These are phyloP conservation scores for Rosa multiflora DNA, from an alignment of 306 rosid species.

Conservation along the genomic window DNA sequence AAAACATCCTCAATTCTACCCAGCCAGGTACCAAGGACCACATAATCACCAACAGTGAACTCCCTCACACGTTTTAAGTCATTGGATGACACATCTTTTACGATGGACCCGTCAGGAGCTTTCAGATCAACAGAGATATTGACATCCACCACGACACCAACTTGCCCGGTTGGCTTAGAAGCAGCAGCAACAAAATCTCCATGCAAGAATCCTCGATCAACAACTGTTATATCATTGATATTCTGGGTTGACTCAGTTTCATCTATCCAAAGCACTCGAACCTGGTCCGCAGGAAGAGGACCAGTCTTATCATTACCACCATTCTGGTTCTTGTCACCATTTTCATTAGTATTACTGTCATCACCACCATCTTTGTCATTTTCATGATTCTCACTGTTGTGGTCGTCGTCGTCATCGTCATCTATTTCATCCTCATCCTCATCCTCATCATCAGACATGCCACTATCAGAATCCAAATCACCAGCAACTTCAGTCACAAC, in stretches of 20 bases:
- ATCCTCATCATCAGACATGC: constrained; percentile 65
- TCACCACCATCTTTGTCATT: constrained; percentile 45
- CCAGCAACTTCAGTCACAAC: constrained; percentile 93
- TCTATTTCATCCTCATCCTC: constrained; percentile 48
- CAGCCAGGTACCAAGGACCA: constrained; percentile 92
- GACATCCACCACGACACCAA: constrained; percentile 96
- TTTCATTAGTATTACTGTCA: constrained; percentile 37
- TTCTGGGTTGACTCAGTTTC: constrained; percentile 73
- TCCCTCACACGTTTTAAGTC: constrained; percentile 85
- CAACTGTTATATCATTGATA: constrained; percentile 54
- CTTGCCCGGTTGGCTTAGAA: constrained; percentile 88
- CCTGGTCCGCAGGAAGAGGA: constrained; percentile 70
- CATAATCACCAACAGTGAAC: constrained; percentile 91
- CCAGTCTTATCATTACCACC: constrained; percentile 44
- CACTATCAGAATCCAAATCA: constrained; percentile 80
- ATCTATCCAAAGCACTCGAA: constrained; percentile 89
- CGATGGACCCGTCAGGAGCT: constrained; percentile 63
- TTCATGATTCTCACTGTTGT: constrained; percentile 41
- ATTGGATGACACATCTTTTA: constrained; percentile 68
- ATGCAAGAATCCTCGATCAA: constrained; percentile 92
- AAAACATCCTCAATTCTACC: constrained; percentile 94
- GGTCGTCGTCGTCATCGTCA: constrained; percentile 33
- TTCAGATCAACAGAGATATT: constrained; percentile 71
- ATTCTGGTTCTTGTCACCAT: constrained; percentile 32
- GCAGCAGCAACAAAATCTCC: constrained; percentile 91